Evolutionary conservation across 2,329 filamentous ascomycete species (phyloP), one percentile per base, ranked within the genome.

Genomic region (Hirsutella thompsonii): DNA sequence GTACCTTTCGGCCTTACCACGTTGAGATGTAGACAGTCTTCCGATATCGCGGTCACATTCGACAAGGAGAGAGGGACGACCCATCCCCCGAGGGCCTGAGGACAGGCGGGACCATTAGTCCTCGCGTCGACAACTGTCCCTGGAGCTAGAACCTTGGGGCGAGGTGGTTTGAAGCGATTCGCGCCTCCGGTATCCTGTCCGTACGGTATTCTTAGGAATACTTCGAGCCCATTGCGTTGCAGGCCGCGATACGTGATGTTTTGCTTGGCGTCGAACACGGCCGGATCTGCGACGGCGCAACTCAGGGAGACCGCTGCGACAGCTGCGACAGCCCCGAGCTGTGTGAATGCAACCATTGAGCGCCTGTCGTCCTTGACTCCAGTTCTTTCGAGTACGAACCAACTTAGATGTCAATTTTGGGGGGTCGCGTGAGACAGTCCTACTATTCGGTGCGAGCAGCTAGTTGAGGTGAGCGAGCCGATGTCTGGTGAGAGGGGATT

Each of bases 151-250:
- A 51, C 45, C 41, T 58, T 58, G 1, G 57, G 54, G 30, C 52
- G 47, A 2, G 68, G 68, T 6, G 67, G 64, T 42, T 63, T 66
- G 52, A 71, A 72, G 37, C 68, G 58, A 38, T 66, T 61, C 20
- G 49, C 46, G 9, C 65, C 66, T 44, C 62, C 48, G 0, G 68
- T 71, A 44, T 69, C 66, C 39, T 67, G 49, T 4, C 62, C 68
- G 37, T 67, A 72, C 1, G 58, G 62, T 19, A 71, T 66, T n/a
- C 60, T 61, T 4, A 68, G 56, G 45, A 70, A 72, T 8, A 62
- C 54, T 40, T 72, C 68, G 30, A 70, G 56, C 19, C 57, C 62
- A 44, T 66, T 67, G 44, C 62, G 59, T 9, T 55, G 42, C 18
- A 68, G 47, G 9, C 69, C 68, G n/a, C 48, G 43, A 47, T 69